A percentile compares a stretch with the other conserved stretches of the same genome.
Evolutionary conservation across 208 protist species (phyloP).

Genomic region (Borovskyia barvae): DNA sequence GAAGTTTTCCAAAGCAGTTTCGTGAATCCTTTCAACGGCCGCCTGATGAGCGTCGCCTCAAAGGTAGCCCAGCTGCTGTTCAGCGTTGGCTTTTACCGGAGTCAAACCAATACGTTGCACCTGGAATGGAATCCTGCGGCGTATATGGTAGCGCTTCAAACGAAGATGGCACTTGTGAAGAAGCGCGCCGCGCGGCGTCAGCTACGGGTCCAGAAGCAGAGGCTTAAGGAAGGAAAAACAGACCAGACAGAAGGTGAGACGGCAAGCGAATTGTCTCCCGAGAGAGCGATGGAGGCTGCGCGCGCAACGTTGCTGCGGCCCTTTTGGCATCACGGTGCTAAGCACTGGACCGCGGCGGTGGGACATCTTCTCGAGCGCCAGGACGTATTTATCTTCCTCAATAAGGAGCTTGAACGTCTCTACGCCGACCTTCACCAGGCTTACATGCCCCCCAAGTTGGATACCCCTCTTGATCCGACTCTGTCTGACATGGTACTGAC

Average conservation of each 20-base stretch:
- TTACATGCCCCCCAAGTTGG: slow-evolving; percentile 79
- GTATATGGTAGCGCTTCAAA: slow-evolving; percentile 25
- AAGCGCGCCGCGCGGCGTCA: background rate
- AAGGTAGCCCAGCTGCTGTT: slow-evolving; percentile 28
- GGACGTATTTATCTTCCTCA: slow-evolving; percentile 51
- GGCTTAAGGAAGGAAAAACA: background rate
- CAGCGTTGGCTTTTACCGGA: slow-evolving; percentile 53
- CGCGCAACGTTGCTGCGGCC: slow-evolving; percentile 13
- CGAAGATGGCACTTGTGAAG: slow-evolving; percentile 2
- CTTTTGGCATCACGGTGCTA: background rate
- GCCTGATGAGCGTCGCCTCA: slow-evolving; percentile 26
- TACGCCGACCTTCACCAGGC: slow-evolving; percentile 50
- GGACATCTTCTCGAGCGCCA: slow-evolving; percentile 36
- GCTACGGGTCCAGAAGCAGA: background rate
- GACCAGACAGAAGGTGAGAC: background rate
- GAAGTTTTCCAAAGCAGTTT: slow-evolving; percentile 15
- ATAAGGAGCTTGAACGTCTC: slow-evolving; percentile 42
- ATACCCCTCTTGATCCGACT: slow-evolving; percentile 53
- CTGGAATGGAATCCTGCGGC: slow-evolving; percentile 51
- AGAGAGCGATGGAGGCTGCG: slow-evolving; percentile 1
- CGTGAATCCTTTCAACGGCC: slow-evolving; percentile 81
- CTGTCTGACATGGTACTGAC: slow-evolving; percentile 42
- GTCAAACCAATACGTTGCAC: slow-evolving; percentile 50
- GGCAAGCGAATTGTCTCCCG: slow-evolving; percentile 3
- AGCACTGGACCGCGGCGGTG: slow-evolving; percentile 49